Evolutionary conservation across 2,329 filamentous ascomycete species (phyloP).

Genomic region (Xenoacremonium recifei): DNA sequence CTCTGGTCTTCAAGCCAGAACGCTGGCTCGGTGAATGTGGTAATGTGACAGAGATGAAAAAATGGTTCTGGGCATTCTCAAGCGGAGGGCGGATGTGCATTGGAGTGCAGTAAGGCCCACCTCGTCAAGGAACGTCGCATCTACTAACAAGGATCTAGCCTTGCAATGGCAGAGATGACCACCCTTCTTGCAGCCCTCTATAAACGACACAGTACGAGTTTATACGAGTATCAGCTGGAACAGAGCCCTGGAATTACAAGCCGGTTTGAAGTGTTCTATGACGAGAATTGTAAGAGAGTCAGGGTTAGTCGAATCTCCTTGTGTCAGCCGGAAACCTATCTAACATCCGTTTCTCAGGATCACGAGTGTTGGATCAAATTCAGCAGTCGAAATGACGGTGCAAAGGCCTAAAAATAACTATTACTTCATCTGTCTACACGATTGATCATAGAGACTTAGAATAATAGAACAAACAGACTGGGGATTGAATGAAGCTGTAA

Average conservation of each 20-base stretch:
- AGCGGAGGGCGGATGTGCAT: slow-evolving; percentile 24
- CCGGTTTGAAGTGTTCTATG: slow-evolving; percentile 20
- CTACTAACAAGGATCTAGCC: too few species aligned
- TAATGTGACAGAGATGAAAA: slow-evolving; percentile 14
- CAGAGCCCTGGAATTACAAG: slow-evolving; percentile 18
- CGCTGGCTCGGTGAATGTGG: slow-evolving; percentile 21
- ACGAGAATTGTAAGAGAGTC: slow-evolving; percentile 14
- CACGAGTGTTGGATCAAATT: slow-evolving; percentile 19
- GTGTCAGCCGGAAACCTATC: rapidly evolving
- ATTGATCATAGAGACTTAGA: too few species aligned
- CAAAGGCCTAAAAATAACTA: too few species aligned
- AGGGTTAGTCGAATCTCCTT: slow-evolving; percentile 4
- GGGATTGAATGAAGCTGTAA: too few species aligned
- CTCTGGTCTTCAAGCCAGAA: slow-evolving; percentile 23
- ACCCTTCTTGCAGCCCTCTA: slow-evolving; percentile 15
- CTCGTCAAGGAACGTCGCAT: too few species aligned
- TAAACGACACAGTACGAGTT: slow-evolving; percentile 13
- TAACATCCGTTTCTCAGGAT: slow-evolving; percentile 1
- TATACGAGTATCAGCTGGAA: slow-evolving; percentile 11
- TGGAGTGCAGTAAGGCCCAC: slow-evolving; percentile 25
- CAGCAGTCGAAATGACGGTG: too few species aligned
- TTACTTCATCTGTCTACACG: too few species aligned
- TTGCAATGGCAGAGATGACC: slow-evolving; percentile 24
- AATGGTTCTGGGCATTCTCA: slow-evolving; percentile 25
- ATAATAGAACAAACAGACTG: too few species aligned